Evolutionary conservation across 2,329 filamentous ascomycete species (phyloP).

Genomic region (Penicillium sp.): DNA sequence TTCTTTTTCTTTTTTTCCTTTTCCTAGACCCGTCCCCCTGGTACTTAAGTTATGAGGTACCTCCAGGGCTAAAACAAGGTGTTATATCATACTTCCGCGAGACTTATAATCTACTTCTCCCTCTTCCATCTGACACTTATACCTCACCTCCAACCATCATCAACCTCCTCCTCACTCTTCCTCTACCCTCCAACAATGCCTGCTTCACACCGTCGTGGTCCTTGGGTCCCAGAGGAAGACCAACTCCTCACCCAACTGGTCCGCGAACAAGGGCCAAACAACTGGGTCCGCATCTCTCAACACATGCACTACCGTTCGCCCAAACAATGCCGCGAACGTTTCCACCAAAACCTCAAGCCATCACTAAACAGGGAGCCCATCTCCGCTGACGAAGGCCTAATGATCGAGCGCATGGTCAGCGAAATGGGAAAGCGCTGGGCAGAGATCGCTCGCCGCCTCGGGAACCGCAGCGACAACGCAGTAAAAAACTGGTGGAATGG

Average conservation of each 20-base stretch:
- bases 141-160: not conserved
- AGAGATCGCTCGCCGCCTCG: constrained; percentile 77
- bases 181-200: constrained; percentile 32
- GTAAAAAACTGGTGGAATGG: constrained; percentile 99
- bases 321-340: constrained; percentile 93
- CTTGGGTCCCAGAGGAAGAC: constrained; percentile 79
- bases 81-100: not conserved
- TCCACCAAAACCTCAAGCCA: constrained; percentile 87
- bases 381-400: constrained; percentile 62
- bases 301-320: constrained; percentile 73
- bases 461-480: constrained; percentile 86
- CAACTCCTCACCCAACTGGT: constrained; percentile 66
- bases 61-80: not conserved
- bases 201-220: constrained; percentile 65
- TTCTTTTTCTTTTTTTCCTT: constrained; percentile 7
- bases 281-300: constrained; percentile 85
- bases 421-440: constrained; percentile 87
- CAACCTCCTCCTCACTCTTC: not conserved
- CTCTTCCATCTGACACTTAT: not conserved
- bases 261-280: constrained; percentile 66
- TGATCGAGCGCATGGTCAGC: constrained; percentile 73
- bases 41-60: constrained; percentile 16
- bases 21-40: constrained; percentile 37
- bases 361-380: constrained; percentile 70
- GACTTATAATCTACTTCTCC: constrained; percentile 1